Conservation (phyloP, 2,329 filamentous ascomycete genomes). For the Gyromitra esculenta region DNA sequence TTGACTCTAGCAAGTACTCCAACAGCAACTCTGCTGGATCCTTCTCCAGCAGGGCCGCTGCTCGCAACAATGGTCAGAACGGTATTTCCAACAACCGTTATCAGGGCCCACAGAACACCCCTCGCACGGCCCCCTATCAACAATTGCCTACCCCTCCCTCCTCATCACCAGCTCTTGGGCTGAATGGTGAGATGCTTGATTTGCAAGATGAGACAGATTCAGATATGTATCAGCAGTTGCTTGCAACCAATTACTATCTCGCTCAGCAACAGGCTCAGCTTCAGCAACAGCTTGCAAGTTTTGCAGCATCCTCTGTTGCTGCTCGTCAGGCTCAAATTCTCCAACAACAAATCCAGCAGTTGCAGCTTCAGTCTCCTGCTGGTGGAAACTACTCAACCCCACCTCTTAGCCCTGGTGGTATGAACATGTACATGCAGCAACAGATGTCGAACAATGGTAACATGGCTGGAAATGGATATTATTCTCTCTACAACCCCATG, state of each 20-base stretch:
- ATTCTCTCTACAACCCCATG: conserved; percentile 83
- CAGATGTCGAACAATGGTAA: conserved; percentile 52
- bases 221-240: conserved; percentile 83
- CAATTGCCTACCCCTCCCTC: conserved; percentile 56
- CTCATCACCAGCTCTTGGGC: conserved; percentile 53
- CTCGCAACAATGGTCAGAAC: conserved; percentile 36
- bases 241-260: conserved; percentile 90
- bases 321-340: conserved; percentile 84
- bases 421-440: conserved; percentile 53
- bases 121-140: conserved; percentile 43
- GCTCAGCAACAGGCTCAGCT: conserved; percentile 89
- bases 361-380: conserved; percentile 55
- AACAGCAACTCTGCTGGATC: conserved; percentile 49
- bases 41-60: conserved; percentile 28
- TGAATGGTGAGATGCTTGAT: conserved; percentile 55
- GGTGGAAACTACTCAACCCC: conserved; percentile 54
- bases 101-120: conserved; percentile 40
- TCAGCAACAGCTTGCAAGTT: conserved; percentile 87
- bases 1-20: conserved; percentile 59
- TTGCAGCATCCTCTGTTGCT: conserved; percentile 69
- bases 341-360: conserved; percentile 62
- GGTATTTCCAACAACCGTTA: conserved; percentile 40
- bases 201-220: conserved; percentile 74
- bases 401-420: conserved; percentile 56
- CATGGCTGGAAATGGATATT: conserved; percentile 69